Percentiles rank a stretch among this genome's conserved stretches.
phyloP scores from a whole-genome alignment of 2,329 filamentous ascomycete genomes.

The Hortaea sp. region DNA sequence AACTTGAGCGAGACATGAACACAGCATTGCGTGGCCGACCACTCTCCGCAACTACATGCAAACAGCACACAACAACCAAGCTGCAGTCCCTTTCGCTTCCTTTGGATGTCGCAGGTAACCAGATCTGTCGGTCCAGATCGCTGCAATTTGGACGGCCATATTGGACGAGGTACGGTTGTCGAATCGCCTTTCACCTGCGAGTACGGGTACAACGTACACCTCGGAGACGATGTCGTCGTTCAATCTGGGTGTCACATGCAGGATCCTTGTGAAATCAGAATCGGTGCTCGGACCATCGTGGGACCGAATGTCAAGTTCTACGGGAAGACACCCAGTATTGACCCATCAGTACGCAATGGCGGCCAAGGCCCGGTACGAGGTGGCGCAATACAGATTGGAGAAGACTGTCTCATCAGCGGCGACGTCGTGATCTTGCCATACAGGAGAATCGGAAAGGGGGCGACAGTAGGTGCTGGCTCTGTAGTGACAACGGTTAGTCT shows the following conservation, averaged over 20 bases:
- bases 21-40: no score
- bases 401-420: conserved; percentile 57
- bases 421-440: conserved; percentile 52
- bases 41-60: no score
- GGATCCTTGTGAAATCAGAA: conserved; percentile 73
- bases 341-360: conserved; percentile 64
- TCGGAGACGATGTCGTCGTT: conserved; percentile 76
- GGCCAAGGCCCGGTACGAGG: conserved; percentile 63
- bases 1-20: no score
- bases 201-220: conserved; percentile 88
- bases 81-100: no score
- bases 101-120: no score
- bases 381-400: conserved; percentile 65
- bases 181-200: conserved; percentile 87
- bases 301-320: conserved; percentile 82
- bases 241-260: conserved; percentile 75
- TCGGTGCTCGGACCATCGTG: conserved; percentile 61
- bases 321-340: conserved; percentile 61
- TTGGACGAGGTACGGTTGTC: conserved; percentile 68
- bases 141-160: no score
- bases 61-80: no score
- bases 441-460: conserved; percentile 42
- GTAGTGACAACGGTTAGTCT: conserved; percentile 44
- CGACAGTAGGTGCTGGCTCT: conserved; percentile 44
- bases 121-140: no score